A percentile compares a stretch with the other conserved stretches of the same genome.
Conservation (phyloP, 768 basidiomycete genomes). For the Clathrus columnatus region DNA sequence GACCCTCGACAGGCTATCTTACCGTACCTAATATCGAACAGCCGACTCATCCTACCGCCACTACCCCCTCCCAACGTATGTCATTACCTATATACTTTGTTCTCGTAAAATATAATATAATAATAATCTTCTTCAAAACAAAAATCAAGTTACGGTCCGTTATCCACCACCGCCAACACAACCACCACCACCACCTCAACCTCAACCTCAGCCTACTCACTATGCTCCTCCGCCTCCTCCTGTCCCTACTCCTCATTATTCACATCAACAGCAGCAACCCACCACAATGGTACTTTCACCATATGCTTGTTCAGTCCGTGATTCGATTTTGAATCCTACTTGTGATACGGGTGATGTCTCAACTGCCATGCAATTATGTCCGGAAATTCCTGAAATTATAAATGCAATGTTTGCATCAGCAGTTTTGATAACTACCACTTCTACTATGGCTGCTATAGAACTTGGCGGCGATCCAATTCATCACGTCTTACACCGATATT, state of each 20-base stretch:
- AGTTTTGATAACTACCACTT: background rate
- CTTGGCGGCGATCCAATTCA: constrained; percentile 2
- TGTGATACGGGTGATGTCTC: constrained; percentile 1
- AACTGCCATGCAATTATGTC: constrained; percentile 7
- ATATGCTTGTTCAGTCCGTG: constrained; percentile 3
- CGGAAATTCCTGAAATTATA: constrained; percentile 6
- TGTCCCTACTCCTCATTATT: background rate
- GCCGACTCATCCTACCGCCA: background rate
- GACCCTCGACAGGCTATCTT: constrained; percentile 8
- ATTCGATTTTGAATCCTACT: constrained; percentile 5
- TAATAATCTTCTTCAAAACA: background rate
- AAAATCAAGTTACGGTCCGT: background rate
- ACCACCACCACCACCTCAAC: constrained; percentile 22
- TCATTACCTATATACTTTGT: background rate
- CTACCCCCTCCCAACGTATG: constrained; percentile 9
- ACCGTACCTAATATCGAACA: constrained; percentile 11
- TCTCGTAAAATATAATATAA: background rate
- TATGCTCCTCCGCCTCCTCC: constrained; percentile 33
- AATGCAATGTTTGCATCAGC: background rate
- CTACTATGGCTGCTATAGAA: background rate
- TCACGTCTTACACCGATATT: constrained; percentile 8
- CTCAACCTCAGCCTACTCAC: constrained; percentile 15
- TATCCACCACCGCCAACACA: constrained; percentile 2
- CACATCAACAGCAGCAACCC: background rate
- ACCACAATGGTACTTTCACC: background rate